Evolutionary conservation across 2,329 filamentous ascomycete species (phyloP).

Genomic region (Monilinia polystroma): DNA sequence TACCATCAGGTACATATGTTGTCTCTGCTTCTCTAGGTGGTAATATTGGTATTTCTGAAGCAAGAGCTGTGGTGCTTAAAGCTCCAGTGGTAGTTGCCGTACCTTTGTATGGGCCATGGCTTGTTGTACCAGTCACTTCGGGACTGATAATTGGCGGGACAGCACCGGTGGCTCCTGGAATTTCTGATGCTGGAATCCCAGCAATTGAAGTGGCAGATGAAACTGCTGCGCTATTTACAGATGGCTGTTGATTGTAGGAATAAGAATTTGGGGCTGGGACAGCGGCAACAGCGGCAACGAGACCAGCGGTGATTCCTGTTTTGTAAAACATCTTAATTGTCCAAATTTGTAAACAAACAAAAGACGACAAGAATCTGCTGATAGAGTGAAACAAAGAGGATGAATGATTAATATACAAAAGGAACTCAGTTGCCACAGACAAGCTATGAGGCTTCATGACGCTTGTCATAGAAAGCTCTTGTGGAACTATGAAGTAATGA

Average conservation of each 20-base stretch:
- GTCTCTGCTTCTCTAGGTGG: conserved; percentile 63
- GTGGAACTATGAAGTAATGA: conserved; percentile 21
- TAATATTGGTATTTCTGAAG: conserved; percentile 55
- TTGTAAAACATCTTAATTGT: conserved; percentile 19
- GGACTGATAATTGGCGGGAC: conserved; percentile 47
- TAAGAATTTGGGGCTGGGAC: conserved; percentile 24
- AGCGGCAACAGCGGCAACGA: conserved; percentile 3
- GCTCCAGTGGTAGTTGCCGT: conserved; percentile 69
- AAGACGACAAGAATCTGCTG: background rate
- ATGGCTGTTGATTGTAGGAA: conserved; percentile 33
- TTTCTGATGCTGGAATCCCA: conserved; percentile 33
- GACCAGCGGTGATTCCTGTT: conserved; percentile 7
- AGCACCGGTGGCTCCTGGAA: conserved; percentile 35
- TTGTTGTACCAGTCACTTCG: conserved; percentile 57
- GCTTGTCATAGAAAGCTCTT: conserved; percentile 5
- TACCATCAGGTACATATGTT: conserved; percentile 69
- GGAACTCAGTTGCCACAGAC: background rate
- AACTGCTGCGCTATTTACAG: conserved; percentile 34
- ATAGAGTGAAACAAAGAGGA: background rate
- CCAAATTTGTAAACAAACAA: background rate
- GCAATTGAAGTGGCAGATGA: conserved; percentile 33
- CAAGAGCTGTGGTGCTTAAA: conserved; percentile 56
- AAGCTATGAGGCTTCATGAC: conserved; percentile 15
- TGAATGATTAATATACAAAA: conserved; percentile 5
- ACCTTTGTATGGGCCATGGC: conserved; percentile 68